These are phyloP conservation scores for Geosiphon pyriformis DNA, from an alignment of 192 early-diverging fungal species.

Conservation along the genomic window DNA sequence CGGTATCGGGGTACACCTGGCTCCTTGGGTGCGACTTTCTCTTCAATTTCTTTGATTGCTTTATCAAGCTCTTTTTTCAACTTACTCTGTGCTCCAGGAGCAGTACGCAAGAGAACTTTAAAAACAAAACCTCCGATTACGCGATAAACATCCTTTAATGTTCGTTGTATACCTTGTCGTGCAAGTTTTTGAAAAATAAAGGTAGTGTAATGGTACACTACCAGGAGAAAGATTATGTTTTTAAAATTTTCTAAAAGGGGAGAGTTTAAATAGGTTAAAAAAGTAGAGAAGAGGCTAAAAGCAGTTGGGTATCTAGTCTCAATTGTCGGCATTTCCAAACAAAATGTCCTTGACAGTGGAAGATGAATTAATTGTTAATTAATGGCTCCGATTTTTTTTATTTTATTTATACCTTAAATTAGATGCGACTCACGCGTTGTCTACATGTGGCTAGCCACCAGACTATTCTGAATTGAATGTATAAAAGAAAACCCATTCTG, in stretches of 20 bases:
- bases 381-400: no score
- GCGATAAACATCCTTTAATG: constrained; percentile 34
- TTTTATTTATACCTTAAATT: no score
- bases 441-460: no score
- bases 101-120: constrained; percentile 14
- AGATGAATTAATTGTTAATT: no score
- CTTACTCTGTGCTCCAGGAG: constrained; percentile 52
- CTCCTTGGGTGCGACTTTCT: constrained; percentile 61
- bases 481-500: no score
- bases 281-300: no score
- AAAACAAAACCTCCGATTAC: constrained; percentile 9
- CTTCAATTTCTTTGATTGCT: constrained; percentile 72
- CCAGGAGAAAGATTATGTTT: constrained; percentile 57
- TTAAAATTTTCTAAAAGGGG: constrained; percentile 43
- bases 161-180: constrained; percentile 51
- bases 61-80: constrained; percentile 76
- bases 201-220: constrained; percentile 45
- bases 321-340: no score
- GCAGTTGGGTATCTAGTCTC: no score
- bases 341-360: no score
- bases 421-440: no score
- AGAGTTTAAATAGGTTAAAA: no score
- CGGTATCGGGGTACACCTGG: constrained; percentile 59
- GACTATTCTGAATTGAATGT: no score
- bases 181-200: constrained; percentile 41